Conservation (phyloP, 169 alveolate species). For the Plasmodium vivax region DNA sequence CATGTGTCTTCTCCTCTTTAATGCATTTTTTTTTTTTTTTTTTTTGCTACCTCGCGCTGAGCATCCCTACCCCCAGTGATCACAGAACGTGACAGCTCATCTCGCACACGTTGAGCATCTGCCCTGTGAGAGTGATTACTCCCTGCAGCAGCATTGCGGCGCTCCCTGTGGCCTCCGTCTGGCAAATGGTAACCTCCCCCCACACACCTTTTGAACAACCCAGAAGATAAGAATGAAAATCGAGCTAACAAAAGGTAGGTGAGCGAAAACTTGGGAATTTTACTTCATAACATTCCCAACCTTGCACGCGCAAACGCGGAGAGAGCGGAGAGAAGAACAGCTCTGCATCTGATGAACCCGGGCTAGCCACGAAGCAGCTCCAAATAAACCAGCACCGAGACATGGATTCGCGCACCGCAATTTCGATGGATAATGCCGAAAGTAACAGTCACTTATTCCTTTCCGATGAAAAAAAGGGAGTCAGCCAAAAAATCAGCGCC, state of each 20-base stretch:
- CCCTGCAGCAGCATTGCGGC: neutral
- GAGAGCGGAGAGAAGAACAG: neutral
- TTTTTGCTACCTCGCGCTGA: neutral
- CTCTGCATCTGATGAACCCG: constrained; percentile 2
- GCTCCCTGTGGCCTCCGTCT: neutral
- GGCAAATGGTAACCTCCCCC: constrained; percentile 1
- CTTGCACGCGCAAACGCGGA: constrained; percentile 34
- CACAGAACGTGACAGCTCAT: constrained; percentile 33
- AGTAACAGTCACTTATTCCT: constrained; percentile 38
- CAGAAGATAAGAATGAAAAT: constrained; percentile 37
- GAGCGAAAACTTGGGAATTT: constrained; percentile 34
- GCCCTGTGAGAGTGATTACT: constrained; percentile 23
- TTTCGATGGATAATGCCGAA: constrained; percentile 45
- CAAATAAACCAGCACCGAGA: constrained; percentile 9
- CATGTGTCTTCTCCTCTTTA: constrained; percentile 12
- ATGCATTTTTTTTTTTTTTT: constrained; percentile 25
- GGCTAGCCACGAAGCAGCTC: neutral
- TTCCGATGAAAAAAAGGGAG: constrained; percentile 28
- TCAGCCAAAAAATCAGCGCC: neutral
- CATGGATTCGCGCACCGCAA: neutral
- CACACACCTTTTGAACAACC: constrained; percentile 6
- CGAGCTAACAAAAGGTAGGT: constrained; percentile 22
- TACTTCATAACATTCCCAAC: constrained; percentile 55
- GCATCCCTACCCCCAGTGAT: neutral
- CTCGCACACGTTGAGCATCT: constrained; percentile 2